These are phyloP conservation scores for Ogataea saltuana DNA, from an alignment of 805 yeast genomes.

Conservation along the genomic window DNA sequence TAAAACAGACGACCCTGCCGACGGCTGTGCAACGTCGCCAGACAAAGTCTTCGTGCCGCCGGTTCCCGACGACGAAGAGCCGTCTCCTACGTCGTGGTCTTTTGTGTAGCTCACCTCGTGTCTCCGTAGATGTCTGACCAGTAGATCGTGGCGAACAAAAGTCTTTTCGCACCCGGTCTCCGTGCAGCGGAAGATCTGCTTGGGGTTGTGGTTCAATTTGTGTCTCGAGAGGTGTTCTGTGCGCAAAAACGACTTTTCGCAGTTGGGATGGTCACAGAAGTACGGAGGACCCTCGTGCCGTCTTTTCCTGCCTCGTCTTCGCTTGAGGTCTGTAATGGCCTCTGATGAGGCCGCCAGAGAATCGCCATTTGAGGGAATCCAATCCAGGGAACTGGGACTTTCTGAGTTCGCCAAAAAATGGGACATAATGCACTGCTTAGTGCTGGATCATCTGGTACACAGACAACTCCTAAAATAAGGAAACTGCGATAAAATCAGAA, in stretches of 20 bases:
- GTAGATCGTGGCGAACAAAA: constrained; percentile 62
- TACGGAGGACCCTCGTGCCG: constrained; percentile 32
- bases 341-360: constrained; percentile 2
- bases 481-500: too few relatives aligned
- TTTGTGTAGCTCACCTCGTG: constrained; percentile 31
- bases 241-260: constrained; percentile 57
- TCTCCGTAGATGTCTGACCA: constrained; percentile 46
- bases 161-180: constrained; percentile 54
- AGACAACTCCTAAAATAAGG: too few relatives aligned
- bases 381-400: too few relatives aligned
- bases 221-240: constrained; percentile 68
- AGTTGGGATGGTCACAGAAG: constrained; percentile 47
- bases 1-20: too few relatives aligned
- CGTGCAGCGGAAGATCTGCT: constrained; percentile 53
- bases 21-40: too few relatives aligned
- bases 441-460: too few relatives aligned
- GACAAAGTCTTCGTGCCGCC: too few relatives aligned
- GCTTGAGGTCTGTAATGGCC: neutral
- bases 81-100: too few relatives aligned
- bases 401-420: too few relatives aligned
- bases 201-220: constrained; percentile 59
- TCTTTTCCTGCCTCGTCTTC: constrained; percentile 16
- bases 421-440: too few relatives aligned
- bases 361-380: neutral
- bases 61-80: too few relatives aligned